A percentile compares a stretch with the other conserved stretches of the same genome.
Conservation (phyloP, 768 basidiomycete genomes). For the Mycena filopes region DNA sequence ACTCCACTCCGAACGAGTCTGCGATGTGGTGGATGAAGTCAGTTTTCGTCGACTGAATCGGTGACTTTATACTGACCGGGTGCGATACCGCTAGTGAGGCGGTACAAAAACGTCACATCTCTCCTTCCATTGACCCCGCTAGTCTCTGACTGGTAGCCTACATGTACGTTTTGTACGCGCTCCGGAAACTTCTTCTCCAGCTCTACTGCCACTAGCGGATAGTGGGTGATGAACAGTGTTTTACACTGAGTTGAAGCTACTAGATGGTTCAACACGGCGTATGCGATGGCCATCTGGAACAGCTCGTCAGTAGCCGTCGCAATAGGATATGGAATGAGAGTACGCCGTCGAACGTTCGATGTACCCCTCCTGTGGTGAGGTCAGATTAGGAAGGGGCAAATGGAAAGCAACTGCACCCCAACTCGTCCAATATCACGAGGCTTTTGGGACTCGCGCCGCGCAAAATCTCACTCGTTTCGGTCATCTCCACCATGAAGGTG, state of each 20-base stretch:
- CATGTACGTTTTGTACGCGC: conserved; percentile 83
- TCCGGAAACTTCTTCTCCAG: conserved; percentile 68
- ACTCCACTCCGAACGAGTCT: conserved; percentile 94
- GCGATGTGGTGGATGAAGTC: conserved; percentile 38
- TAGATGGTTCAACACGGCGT: conserved; percentile 81
- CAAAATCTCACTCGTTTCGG: conserved; percentile 92
- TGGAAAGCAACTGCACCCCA: conserved; percentile 58
- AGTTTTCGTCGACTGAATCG: neutral
- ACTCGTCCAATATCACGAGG: conserved; percentile 90
- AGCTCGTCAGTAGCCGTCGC: conserved; percentile 7
- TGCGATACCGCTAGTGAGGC: conserved; percentile 76
- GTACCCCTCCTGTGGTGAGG: conserved; percentile 63
- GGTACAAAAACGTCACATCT: conserved; percentile 90
- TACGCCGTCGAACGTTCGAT: conserved; percentile 90
- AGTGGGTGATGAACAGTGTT: conserved; percentile 95
- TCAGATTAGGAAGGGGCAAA: neutral
- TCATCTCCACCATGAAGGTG: conserved; percentile 98
- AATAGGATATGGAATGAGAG: conserved; percentile 30
- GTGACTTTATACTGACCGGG: conserved; percentile 48
- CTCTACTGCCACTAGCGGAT: conserved; percentile 83
- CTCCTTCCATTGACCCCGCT: conserved; percentile 74
- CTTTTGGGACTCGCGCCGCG: conserved; percentile 77
- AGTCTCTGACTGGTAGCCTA: conserved; percentile 80
- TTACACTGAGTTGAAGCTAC: conserved; percentile 68
- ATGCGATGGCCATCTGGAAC: conserved; percentile 84